Conservation (phyloP, 345 rosid species). For the Hypericum perforatum region DNA sequence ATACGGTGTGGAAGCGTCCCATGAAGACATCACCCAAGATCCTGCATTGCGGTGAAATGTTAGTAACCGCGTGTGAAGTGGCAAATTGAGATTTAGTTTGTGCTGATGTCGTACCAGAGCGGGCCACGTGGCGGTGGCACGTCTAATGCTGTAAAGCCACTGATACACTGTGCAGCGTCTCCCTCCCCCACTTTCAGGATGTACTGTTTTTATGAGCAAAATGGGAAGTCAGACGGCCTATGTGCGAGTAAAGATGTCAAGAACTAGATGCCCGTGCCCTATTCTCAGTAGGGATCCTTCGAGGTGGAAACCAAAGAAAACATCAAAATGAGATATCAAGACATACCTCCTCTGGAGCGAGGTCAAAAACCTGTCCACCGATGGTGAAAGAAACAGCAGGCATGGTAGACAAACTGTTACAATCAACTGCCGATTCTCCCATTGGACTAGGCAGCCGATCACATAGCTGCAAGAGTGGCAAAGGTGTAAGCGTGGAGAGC, state of each 20-base stretch:
- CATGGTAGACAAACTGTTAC: conserved; percentile 25
- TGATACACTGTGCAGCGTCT: conserved; percentile 31
- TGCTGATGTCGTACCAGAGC: conserved; percentile 28
- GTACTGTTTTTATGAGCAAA: conserved; percentile 20
- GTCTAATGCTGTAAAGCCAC: conserved; percentile 38
- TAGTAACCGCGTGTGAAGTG: neutral
- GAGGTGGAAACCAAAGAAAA: neutral
- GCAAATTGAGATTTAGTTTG: no score
- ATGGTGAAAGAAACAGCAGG: conserved; percentile 43
- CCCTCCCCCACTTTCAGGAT: conserved; percentile 26
- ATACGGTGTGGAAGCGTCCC: conserved; percentile 50
- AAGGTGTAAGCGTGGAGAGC: neutral
- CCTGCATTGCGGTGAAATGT: conserved; percentile 22
- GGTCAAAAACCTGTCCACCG: conserved; percentile 33
- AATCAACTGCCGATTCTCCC: conserved; percentile 37
- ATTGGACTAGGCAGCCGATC: conserved; percentile 38
- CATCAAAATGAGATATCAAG: neutral
- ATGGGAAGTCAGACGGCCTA: no score
- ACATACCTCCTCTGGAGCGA: conserved; percentile 39
- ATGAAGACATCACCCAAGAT: conserved; percentile 46
- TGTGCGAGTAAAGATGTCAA: no score
- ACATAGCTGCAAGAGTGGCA: conserved; percentile 28
- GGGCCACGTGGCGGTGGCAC: conserved; percentile 47
- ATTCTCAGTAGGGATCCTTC: no score
- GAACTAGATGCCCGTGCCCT: no score